Evolutionary conservation across 2,329 filamentous ascomycete species (phyloP).

Genomic region (Huntiella moniliformis): DNA sequence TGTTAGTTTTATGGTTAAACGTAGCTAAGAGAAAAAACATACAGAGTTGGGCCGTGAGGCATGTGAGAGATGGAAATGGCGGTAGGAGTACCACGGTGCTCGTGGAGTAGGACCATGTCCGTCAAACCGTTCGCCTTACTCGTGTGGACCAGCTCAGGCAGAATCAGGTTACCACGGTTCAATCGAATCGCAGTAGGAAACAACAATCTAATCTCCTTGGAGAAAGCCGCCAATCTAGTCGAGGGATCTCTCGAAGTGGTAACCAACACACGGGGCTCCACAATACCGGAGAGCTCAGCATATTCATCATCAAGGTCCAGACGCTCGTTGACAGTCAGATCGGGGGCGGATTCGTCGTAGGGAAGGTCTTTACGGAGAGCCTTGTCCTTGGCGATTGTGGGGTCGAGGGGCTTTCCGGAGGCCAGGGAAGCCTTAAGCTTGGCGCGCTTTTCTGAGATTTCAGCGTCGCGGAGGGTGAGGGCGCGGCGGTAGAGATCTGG

Average conservation of each 20-base stretch:
- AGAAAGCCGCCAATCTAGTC: constrained; percentile 68
- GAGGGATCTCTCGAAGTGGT: constrained; percentile 83
- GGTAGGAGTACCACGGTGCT: constrained; percentile 82
- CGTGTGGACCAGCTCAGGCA: constrained; percentile 68
- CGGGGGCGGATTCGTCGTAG: constrained; percentile 69
- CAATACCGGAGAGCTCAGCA: constrained; percentile 69
- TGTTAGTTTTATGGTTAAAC: not conserved
- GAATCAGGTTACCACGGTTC: constrained; percentile 77
- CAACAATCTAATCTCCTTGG: constrained; percentile 74
- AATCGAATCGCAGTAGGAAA: constrained; percentile 72
- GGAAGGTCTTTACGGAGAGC: constrained; percentile 70
- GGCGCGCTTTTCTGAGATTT: constrained; percentile 78
- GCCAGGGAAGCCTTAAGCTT: constrained; percentile 75
- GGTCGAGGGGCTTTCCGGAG: constrained; percentile 69
- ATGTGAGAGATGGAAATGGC: constrained; percentile 75
- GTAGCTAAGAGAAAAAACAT: constrained; percentile 42
- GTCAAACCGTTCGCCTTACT: constrained; percentile 64
- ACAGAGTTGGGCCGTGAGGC: constrained; percentile 57
- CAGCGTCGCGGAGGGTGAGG: constrained; percentile 71
- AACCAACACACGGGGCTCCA: constrained; percentile 69
- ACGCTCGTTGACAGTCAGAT: constrained; percentile 47
- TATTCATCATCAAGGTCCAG: constrained; percentile 79
- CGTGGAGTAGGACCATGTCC: constrained; percentile 75
- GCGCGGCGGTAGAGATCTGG: constrained; percentile 68
- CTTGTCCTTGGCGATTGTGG: constrained; percentile 72